Evolutionary conservation across 2,329 filamentous ascomycete genomes (phyloP), one percentile per base, ranked within the genome.

Genomic region (Esteya vermicola): DNA sequence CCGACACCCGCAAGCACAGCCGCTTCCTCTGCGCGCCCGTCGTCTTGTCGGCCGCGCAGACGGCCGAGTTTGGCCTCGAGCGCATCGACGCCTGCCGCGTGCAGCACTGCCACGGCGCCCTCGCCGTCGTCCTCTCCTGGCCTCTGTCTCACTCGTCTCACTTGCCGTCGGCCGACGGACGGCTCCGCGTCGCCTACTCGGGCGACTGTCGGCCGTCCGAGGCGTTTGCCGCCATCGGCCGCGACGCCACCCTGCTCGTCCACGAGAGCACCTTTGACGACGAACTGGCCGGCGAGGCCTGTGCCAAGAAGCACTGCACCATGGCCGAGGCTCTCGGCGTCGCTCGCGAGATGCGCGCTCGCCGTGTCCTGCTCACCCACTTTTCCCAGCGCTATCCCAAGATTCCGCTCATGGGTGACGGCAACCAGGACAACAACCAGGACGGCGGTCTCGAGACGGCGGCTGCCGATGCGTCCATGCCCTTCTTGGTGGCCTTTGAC

Each of bases 261-360:
- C 91, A 98, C 63, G 91, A 98, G 67, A 88, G 86, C 46, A 98
- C 91, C 0, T 96, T 98, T 54, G 85, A 91, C 50, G 85, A 94
- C 54, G 84, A 91, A 51, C 72, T 94, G 50, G 51, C 59, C 30
- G 73, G 70, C 14, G 88, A 95, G 52, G 91, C 91, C 4, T 55
- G 70, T 22, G 83, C 81, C 38, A 98, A 98, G 72, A 86, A 81
- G 54, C 91, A 98, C 63, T 84, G 74, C 30, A 98, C 91, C 9
- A 84, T 86, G 45, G 72, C 72, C 13, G 91, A 98, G 62, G 91
- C 91, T 1, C 70, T 98, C 4, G 68, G 66, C 33, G 72, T 96
- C 4, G 89, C 81, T 2, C 68, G 71, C 12, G 61, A 66, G 34
- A 98, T 98, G 91, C 60, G 71, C 22, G 91, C 88, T 0, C 74